Evolutionary conservation across 1,139 yeast species (phyloP), one percentile per base, ranked within the genome.

Genomic region (Blastobotrys indianensis): DNA sequence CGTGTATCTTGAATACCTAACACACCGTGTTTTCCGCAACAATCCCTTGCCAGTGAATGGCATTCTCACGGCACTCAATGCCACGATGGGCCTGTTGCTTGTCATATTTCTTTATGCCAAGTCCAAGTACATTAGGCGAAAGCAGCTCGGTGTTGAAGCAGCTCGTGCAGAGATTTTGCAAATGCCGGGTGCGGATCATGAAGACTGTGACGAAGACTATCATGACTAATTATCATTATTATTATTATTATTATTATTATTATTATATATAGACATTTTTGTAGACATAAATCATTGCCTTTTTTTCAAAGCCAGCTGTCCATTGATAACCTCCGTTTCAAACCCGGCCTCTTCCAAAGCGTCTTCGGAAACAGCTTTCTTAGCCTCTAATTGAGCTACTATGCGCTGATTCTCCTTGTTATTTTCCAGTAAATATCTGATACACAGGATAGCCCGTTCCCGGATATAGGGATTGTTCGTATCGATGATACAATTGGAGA

Each of bases 401-500:
- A 87, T 77, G 1, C 73, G 70, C 64, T 92, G 97, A 60, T 90
- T 92, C 41, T 68, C 74, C 1, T 57, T 57, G 57, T 92, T 92
- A 15, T 74, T 70, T 29, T 77, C 75, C 20, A 92, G 65, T 30
- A 88, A 64, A 50, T 80, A 82, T 54, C 82, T 77, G 38, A 92
- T 63, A 57, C 96, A 86, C 10, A 90, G 66, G 31, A 92, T 84
- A 1, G 95, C 77, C 50, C 94, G 70, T 60, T 92, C 98, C 52
- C 86, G 84, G 50, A 92, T 82, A 59, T 55, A 65, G 0, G 97
- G 97, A 58, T 92, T 94, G 59, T 84, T 80, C 42, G 80, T 82
- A 62, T 92, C 98, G 41, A 92, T 81, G 35, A 83, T 76, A 66
- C 97, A 88, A 55, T 82, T 85, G 1, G 94, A 85, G 23, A 92